Evolutionary conservation across 441 rosid species (phyloP), one percentile per base, ranked within the genome.

Genomic region (Francoa sonchifolia): DNA sequence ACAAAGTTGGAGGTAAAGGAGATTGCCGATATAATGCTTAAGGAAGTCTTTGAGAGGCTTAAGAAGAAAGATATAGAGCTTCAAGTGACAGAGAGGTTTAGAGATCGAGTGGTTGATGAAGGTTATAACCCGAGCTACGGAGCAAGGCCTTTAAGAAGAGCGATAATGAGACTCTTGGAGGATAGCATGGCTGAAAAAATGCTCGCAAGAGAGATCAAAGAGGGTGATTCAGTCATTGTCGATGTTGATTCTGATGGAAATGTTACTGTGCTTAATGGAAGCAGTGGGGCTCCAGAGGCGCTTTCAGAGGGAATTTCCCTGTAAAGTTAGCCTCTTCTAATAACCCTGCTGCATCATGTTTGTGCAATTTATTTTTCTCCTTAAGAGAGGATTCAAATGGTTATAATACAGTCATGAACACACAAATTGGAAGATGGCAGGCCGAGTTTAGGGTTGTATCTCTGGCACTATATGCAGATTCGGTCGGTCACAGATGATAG

Each of bases 141-240:
- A 0, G 99, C 99, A 0, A 80, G 96, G 68, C 96, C 99, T 33
- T 62, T 90, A 39, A 73, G 99, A 70, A 74, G 99, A 61, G 99
- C 96, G 22, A 81, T 92, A 1, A 83, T 86, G 96, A 76, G 96
- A 62, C 80, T 86, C 21, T 63, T 92, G 19, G 99, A 92, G 51
- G 99, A 92, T 56, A 76, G 88, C 53, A 78, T 92, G 99, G 99
- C 96, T 0, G 99, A 92, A 78, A 90, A 90, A 58, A 82, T 90
- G 99, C 96, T 90, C n/a, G 68, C 90, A 7, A 66, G 90, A 43
- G 96, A 90, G 39, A 90, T 90, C 58, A 90, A 86, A 50, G 94
- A 86, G 33, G 95, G 99, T 1, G 96, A 90, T 54, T 90, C 94
- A 0, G 96, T 86, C 6, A 90, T 90, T 0, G 85, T 82, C 3